Percentiles rank a stretch among this genome's conserved stretches.
Conservation (phyloP, 2,329 filamentous ascomycete species). For the Cladophialophora psammophila region DNA sequence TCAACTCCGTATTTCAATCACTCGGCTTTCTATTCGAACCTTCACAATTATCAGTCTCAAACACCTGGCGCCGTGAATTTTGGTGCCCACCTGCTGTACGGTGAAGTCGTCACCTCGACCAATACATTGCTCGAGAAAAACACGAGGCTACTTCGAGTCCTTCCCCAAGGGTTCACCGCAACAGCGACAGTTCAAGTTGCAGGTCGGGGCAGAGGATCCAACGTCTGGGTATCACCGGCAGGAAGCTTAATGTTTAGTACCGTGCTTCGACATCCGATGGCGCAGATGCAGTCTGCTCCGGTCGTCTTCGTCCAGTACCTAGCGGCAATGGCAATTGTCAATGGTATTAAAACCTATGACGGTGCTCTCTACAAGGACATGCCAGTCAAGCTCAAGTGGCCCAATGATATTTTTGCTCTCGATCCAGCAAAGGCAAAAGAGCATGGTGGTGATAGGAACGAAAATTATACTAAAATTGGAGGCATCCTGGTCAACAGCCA, state of each 20-base stretch:
- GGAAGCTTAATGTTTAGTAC: slow-evolving; percentile 88
- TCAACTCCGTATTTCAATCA: slow-evolving; percentile 89
- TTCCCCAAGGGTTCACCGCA: slow-evolving; percentile 86
- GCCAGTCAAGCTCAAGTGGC: slow-evolving; percentile 92
- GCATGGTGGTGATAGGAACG: slow-evolving; percentile 34
- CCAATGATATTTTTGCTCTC: slow-evolving; percentile 86
- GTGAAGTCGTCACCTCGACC: slow-evolving; percentile 90
- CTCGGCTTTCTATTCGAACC: slow-evolving; percentile 74
- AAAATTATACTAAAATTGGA: slow-evolving; percentile 82
- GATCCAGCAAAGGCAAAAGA: slow-evolving; percentile 58
- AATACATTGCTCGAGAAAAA: slow-evolving; percentile 97
- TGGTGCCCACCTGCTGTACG: slow-evolving; percentile 82
- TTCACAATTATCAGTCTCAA: slow-evolving; percentile 70
- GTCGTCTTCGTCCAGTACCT: slow-evolving; percentile 96
- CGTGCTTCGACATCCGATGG: slow-evolving; percentile 80
- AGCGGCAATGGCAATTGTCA: slow-evolving; percentile 83
- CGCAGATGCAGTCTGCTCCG: slow-evolving; percentile 74
- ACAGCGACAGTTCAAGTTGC: slow-evolving; percentile 88
- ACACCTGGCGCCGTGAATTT: slow-evolving; percentile 61
- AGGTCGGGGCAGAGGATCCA: slow-evolving; percentile 84
- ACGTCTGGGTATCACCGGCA: slow-evolving; percentile 92
- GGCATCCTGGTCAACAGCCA: slow-evolving; percentile 91
- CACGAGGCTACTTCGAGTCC: slow-evolving; percentile 72
- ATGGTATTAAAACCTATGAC: slow-evolving; percentile 82
- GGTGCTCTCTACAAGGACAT: slow-evolving; percentile 73